A percentile compares a stretch with the other conserved stretches of the same genome.
Evolutionary conservation across 805 yeast genomes (phyloP).

Genomic region (Pichia scutulata): DNA sequence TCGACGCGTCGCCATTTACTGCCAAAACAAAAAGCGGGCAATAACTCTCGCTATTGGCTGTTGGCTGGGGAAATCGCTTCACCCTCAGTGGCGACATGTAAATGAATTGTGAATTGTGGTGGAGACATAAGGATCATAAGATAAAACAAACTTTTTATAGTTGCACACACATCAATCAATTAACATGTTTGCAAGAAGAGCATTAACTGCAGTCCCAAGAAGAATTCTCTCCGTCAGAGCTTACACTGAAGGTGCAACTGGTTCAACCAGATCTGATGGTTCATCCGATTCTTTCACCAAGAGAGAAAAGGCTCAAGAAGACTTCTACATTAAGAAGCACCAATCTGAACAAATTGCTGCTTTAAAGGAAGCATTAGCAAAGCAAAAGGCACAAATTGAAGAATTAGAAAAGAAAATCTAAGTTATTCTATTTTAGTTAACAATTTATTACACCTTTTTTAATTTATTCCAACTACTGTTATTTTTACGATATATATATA

Average conservation of each 20-base stretch:
- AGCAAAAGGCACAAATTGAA: conserved; percentile 56
- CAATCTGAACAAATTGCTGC: conserved; percentile 81
- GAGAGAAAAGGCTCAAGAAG: conserved; percentile 92
- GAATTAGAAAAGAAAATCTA: conserved; percentile 35
- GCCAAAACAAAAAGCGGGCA: background rate
- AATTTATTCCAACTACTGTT: background rate
- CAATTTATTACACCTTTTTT: background rate
- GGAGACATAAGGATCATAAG: too few relatives aligned
- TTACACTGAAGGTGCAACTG: conserved; percentile 54
- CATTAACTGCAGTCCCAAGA: conserved; percentile 25
- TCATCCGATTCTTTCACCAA: conserved; percentile 60
- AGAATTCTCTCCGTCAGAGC: conserved; percentile 28
- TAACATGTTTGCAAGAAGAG: conserved; percentile 34
- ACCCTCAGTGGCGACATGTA: background rate
- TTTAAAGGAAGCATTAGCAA: conserved; percentile 66
- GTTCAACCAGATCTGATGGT: conserved; percentile 48
- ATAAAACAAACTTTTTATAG: too few relatives aligned
- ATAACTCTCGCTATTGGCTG: background rate
- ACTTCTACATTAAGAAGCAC: conserved; percentile 74
- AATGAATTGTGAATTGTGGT: too few relatives aligned
- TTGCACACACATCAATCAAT: background rate
- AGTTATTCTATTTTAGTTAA: background rate
- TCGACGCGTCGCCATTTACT: background rate
- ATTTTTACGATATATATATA: background rate
- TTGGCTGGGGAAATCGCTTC: background rate